phyloP scores from a whole-genome alignment of 2,329 filamentous ascomycete genomes.

The Stenocarpella maydis region DNA sequence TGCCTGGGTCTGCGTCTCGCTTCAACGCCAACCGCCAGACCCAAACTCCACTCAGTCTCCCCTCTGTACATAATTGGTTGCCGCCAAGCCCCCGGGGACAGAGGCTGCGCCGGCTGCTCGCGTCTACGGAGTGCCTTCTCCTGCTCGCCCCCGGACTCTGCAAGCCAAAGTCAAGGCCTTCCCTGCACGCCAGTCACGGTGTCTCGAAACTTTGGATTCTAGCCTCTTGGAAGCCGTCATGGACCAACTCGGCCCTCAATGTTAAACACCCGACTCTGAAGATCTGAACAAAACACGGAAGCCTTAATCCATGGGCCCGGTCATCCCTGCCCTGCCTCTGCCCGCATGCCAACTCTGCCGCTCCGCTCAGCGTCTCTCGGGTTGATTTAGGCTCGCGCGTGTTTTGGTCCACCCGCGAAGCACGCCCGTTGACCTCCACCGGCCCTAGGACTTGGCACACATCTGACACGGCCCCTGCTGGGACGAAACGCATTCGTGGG shows the following conservation, averaged over 20 bases:
- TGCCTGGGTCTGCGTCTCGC: not conserved
- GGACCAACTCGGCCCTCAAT: not conserved
- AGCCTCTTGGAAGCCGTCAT: slow-evolving; percentile 21
- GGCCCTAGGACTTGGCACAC: slow-evolving; percentile 19
- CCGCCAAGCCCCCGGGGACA: not conserved
- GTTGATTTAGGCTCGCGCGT: slow-evolving; percentile 16
- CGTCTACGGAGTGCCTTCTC: not conserved
- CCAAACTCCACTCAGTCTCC: slow-evolving; percentile 2
- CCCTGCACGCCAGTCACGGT: slow-evolving; percentile 1
- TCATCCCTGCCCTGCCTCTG: not conserved
- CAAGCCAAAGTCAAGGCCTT: slow-evolving; percentile 1
- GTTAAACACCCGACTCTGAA: slow-evolving; percentile 19
- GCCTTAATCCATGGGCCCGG: not conserved
- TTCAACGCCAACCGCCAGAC: not conserved
- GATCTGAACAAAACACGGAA: slow-evolving; percentile 20
- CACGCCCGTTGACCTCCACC: slow-evolving; percentile 18
- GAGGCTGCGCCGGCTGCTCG: not conserved
- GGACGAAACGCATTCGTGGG: slow-evolving; percentile 1
- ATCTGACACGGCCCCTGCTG: slow-evolving; percentile 3
- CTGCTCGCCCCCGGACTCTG: not conserved
- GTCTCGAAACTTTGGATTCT: slow-evolving; percentile 1
- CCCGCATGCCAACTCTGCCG: not conserved
- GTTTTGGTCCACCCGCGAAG: slow-evolving; percentile 17
- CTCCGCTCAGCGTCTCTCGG: not conserved
- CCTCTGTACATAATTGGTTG: slow-evolving; percentile 1